A percentile compares a stretch with the other conserved stretches of the same genome.
Conservation (phyloP, 2,329 filamentous ascomycete genomes). For the Didymella exigua region DNA sequence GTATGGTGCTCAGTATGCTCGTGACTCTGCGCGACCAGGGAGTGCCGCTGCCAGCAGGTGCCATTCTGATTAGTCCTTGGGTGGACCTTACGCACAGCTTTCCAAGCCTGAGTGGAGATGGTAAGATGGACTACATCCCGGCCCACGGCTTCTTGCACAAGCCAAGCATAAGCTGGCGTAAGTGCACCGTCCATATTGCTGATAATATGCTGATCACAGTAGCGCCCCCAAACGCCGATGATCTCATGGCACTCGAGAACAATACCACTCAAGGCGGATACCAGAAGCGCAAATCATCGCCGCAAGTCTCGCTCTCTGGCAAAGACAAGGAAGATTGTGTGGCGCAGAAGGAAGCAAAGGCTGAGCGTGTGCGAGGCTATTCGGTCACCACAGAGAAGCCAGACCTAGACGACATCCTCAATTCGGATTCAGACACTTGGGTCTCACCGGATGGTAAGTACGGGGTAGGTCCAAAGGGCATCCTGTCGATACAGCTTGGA, state of each 20-base stretch:
- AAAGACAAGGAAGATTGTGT: conserved; percentile 34
- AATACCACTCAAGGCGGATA: conserved; percentile 1
- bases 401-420: conserved; percentile 15
- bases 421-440: conserved; percentile 24
- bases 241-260: conserved; percentile 60
- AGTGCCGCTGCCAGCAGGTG: conserved; percentile 84
- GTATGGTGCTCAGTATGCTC: conserved; percentile 82
- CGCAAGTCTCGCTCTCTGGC: conserved; percentile 13
- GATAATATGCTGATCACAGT: neutral
- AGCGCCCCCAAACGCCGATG: conserved; percentile 80
- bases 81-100: conserved; percentile 95
- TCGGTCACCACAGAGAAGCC: conserved; percentile 35
- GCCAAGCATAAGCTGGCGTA: conserved; percentile 83
- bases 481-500: conserved; percentile 69
- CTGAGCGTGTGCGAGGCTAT: conserved; percentile 45
- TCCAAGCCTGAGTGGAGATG: conserved; percentile 78
- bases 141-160: conserved; percentile 86
- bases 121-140: conserved; percentile 85
- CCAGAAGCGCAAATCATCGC: conserved; percentile 17
- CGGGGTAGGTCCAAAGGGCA: conserved; percentile 40
- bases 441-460: conserved; percentile 46
- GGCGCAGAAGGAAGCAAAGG: conserved; percentile 43
- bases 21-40: conserved; percentile 82
- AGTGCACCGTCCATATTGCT: conserved; percentile 4
- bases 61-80: conserved; percentile 92